Conservation (phyloP, 2,329 filamentous ascomycete species). For the Rutstroemia sp. region DNA sequence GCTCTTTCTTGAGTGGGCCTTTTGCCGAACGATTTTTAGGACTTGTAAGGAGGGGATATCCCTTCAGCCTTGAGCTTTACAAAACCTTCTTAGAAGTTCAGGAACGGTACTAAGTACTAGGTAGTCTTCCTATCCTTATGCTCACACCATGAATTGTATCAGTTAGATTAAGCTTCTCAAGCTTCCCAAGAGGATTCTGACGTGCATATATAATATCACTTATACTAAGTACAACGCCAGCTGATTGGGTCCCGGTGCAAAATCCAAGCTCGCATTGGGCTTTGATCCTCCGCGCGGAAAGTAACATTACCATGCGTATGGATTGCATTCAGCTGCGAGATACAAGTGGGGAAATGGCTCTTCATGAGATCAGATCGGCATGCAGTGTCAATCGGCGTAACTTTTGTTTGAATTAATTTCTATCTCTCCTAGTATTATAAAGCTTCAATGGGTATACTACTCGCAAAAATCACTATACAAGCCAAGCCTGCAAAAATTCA, state of each 20-base stretch:
- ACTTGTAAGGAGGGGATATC: too few relatives aligned
- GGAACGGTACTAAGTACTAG: too few relatives aligned
- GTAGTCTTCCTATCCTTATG: too few relatives aligned
- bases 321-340: not conserved
- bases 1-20: not conserved
- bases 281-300: not conserved
- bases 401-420: constrained; percentile 8
- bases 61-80: too few relatives aligned
- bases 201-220: too few relatives aligned
- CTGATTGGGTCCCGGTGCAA: not conserved
- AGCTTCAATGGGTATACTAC: constrained; percentile 10
- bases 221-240: too few relatives aligned
- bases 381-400: not conserved
- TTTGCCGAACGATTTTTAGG: not conserved
- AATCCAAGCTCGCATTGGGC: constrained; percentile 1
- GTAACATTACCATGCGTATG: not conserved
- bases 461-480: constrained; percentile 10
- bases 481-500: constrained; percentile 7
- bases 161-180: too few relatives aligned
- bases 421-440: constrained; percentile 9
- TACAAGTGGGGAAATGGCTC: not conserved
- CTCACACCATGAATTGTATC: too few relatives aligned
- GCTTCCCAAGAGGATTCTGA: too few relatives aligned
- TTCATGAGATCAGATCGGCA: not conserved
- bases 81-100: too few relatives aligned